Base-by-base conservation (phyloP, 768 basidiomycete genomes). In the Floccularia luteovirens region DNA sequence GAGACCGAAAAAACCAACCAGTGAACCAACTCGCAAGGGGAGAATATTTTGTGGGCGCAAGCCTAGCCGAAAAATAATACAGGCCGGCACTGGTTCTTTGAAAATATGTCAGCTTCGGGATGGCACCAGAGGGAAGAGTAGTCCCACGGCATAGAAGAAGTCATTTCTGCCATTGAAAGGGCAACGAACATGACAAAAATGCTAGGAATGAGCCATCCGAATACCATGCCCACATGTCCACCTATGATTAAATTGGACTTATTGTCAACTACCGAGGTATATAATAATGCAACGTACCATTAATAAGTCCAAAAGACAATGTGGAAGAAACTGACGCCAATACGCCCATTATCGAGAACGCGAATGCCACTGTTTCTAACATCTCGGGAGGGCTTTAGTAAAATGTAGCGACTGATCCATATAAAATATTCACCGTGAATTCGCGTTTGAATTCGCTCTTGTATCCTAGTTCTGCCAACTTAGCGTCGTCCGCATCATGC, bases 211-310 rank as follows among this genome's bases (percentile, higher is more conserved):
- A 84, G 59, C 83, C 82, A 86, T 25, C 82, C 83, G 62, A 77
- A 85, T 14, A 84, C 72, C 70, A 86, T 76, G 12, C 83, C 83
- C 17, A 82, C 80, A 57, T 86, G 82, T 2, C 83, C 83, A 39
- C 83, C 83, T 77, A 17, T 14, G n/a, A 11, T 24, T 1, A 14
- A 2, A 23, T 13, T 10, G 12, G 27, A 24, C 21, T 22, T 14
- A 23, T 14, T 28, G 39, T 38, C 24, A 34, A 20, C 24, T 39
- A 8, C 31, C n/a, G 30, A 16, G 2, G 24, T 14, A 12, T 21
- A 23, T 17, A 25, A 20, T 20, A 19, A 41, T 22, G 8, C 16
- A 27, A 50, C 68, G n/a, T 41, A 77, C 79, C 78, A 41, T 75
- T 74, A 3, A 71, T 57, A 4, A 86, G 66, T 0, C 73, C 74